Base-by-base conservation (phyloP, 805 yeast species). In the Metschnikowia proteae region DNA sequence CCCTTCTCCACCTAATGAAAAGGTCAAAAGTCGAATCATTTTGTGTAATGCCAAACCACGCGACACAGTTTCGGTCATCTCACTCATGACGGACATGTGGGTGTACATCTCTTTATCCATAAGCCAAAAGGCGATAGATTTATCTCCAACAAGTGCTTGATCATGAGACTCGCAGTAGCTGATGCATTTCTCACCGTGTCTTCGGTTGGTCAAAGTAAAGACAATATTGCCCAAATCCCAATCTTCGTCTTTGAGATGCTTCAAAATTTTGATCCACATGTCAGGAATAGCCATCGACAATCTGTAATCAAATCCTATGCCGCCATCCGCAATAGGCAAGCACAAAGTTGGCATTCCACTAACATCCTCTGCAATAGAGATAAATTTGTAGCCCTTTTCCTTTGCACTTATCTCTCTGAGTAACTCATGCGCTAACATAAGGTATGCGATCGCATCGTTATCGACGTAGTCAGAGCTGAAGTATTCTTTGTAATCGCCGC, bases 61-160 rank as follows among this genome's bases (percentile, higher is more conserved):
- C 60, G 90, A 96, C 54, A 92, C 76, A 9, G 84, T 79, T 3
- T 87, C 86, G 1, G 96, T 86, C 45, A 85, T 71, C 46, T 83
- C 87, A 1, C 88, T 71, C 39, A 91, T 62, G 1, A 75, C 75
- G 11, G 95, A 84, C 99, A 92, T 92, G 68, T 90, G 83, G 32
- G 97, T 92, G 68, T 92, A 92, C 98, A 92, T 91, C 57, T 91
- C 96, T 54, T 92, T 90, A 70, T 92, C 99, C 98, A 92, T 92
- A 49, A 92, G 76, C 99, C 99, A 94, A 63, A 92, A 92, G 0
- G 98, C 98, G 50, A 92, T 70, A 2, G 97, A 88, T 66, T 92
- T 92, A 65, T 92, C 99, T 46, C 99, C 99, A 23, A 92, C 99
- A 47, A 92, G 76, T 6, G 98, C 98, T 71, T 92, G 99, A 65